Evolutionary conservation across 2,329 filamentous ascomycete species (phyloP), one percentile per base, ranked within the genome.

Genomic region (Dichotomopilus funicola): DNA sequence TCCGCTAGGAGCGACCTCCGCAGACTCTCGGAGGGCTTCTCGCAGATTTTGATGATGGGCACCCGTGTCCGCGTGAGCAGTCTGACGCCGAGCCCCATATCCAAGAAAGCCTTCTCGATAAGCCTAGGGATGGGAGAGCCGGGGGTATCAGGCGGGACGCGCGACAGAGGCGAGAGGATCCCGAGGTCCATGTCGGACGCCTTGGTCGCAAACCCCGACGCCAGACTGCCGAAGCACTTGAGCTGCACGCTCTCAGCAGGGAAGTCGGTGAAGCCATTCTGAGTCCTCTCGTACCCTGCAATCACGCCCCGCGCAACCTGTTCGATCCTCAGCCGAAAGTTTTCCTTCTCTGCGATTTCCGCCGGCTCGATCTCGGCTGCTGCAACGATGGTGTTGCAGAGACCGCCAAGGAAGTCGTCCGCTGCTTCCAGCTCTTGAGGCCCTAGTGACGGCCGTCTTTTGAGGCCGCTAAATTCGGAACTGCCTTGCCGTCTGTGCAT

Each of bases 171-270:
- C 1, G 88, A 86, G 5, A 94, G 74, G 37, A 95, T 79, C 7
- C 86, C 88, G 35, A 96, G 79, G 69, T 96, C 91, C 86, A 96
- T 90, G 65, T 96, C 91, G 1, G 91, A 92, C n/a, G 84, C 83
- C 64, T 88, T 88, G 9, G 88, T 90, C 3, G 89, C 91, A 71
- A 95, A 95, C 0, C 91, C 91, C 10, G 90, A 91, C 19, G 82
- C 81, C 47, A 95, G 76, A 67, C 90, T 95, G 5, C 90, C 91
- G 66, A 94, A 95, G 64, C 86, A 89, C 63, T 83, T 83, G 11
- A 95, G 75, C 52, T 83, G 76, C n/a, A 92, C 79, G 51, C 79
- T 80, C 8, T 73, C 66, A 31, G 77, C 66, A 12, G 77, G 72
- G 55, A 87, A 83, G 7, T 78, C 71, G 0, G 59, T 57, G 4